These are phyloP conservation scores for Clarireedia homoeocarpa DNA, from an alignment of 2,329 filamentous ascomycete species.

Conservation along the genomic window DNA sequence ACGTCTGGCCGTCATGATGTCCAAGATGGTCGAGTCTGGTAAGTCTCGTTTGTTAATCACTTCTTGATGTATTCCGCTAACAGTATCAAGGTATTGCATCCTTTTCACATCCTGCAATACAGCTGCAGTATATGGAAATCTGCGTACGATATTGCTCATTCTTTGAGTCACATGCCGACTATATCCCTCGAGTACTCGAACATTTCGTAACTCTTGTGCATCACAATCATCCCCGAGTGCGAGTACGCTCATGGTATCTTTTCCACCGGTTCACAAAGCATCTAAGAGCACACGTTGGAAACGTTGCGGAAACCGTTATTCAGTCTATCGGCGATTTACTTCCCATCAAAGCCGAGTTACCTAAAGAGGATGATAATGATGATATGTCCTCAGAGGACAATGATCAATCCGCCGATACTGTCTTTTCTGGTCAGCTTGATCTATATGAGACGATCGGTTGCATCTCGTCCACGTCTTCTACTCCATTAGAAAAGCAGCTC, in stretches of 20 bases:
- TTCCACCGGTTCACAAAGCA: slow-evolving; percentile 91
- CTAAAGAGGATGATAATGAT: slow-evolving; percentile 65
- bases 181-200: slow-evolving; percentile 81
- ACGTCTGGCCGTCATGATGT: slow-evolving; percentile 84
- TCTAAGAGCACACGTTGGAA: slow-evolving; percentile 73
- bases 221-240: slow-evolving; percentile 78
- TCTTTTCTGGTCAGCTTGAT: slow-evolving; percentile 87
- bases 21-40: slow-evolving; percentile 90
- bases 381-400: slow-evolving; percentile 96
- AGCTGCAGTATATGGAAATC: slow-evolving; percentile 97
- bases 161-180: slow-evolving; percentile 75
- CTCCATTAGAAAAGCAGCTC: slow-evolving; percentile 77
- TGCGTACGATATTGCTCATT: slow-evolving; percentile 90
- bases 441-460: slow-evolving; percentile 92
- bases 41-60: slow-evolving; percentile 31
- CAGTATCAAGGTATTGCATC: slow-evolving; percentile 62
- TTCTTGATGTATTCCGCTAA: slow-evolving; percentile 21
- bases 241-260: slow-evolving; percentile 90
- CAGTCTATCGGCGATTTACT: slow-evolving; percentile 83
- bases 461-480: slow-evolving; percentile 73
- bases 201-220: slow-evolving; percentile 89
- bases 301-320: slow-evolving; percentile 86
- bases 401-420: slow-evolving; percentile 80
- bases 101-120: slow-evolving; percentile 83
- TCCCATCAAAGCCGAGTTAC: slow-evolving; percentile 82